Base-by-base conservation (phyloP, 164 flowering plant species). In the Kingdonia uniflora region DNA sequence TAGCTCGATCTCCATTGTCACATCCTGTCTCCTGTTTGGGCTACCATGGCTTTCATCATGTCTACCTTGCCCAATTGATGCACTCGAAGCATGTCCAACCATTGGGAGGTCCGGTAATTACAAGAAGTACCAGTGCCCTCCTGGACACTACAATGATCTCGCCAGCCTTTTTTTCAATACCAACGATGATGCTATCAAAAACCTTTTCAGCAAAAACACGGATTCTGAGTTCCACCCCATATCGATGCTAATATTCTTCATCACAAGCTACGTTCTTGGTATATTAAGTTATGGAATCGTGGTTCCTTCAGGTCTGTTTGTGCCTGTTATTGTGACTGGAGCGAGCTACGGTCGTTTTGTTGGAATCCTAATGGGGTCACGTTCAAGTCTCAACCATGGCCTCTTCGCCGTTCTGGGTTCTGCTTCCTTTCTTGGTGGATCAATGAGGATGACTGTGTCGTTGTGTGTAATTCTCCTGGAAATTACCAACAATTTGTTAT, bases 101-200 rank as follows among this genome's bases (percentile, higher is more conserved):
- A 75, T 85, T 22, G 95, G 98, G 25, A 80, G 88, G 38, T 85
- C 95, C 39, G 96, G 96, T 14, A 87, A 87, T 72, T 92, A 69
- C 75, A 88, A 92, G 80, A 87, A 84, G 63, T 88, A 78, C 53
- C 96, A 92, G 24, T 92, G 98, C 39, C 71, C 78, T 46, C 69
- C 79, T 38, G 88, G 82, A 42, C 73, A 92, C 56, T 92, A 92
- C 67, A 92, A 88, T 70, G 98, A 92, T 68, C 85, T 92, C 14
- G 98, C 98, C 24, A 82, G 89, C 73, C 88, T 92, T 20, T 78
- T 92, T 39, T 84, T 92, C 68, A 92, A 85, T 66, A 87, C 98
- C 52, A 85, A 77, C 58, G 98, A 92, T 57, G 94, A 92, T 68
- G 88, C 98, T 11, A 84, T 92, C 39, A 74, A 68, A 58, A 92